Base-by-base conservation (phyloP, 2,329 filamentous ascomycete genomes). In the Fusarium chlamydosporum region DNA sequence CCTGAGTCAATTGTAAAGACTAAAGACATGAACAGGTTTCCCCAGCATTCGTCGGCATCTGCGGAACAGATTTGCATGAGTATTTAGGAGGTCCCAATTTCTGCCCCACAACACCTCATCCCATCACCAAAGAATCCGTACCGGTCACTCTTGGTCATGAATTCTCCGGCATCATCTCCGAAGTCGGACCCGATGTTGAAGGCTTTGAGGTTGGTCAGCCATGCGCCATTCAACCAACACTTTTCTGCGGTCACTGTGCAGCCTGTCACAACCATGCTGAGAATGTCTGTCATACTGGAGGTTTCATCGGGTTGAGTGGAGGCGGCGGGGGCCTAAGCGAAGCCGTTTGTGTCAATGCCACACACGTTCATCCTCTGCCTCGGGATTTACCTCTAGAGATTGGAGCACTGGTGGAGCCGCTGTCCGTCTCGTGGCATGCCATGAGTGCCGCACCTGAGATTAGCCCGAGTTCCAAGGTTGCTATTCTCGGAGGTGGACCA, bases 101-200 rank as follows among this genome's bases (percentile, higher is more conserved):
- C 45, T 77, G 76, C 45, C 77, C 76, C 5, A 82, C 83, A 2
- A 85, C 86, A 4, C 86, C 88, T 1, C 89, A 91, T 70, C 83
- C 83, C 3, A 76, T 90, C 23, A 91, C 88, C 0, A 79, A 83
- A 33, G 86, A 86, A 58, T 81, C 79, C 1, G 81, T 87, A 35
- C 89, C 88, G 5, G 81, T 90, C 11, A 88, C 83, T 0, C 79
- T 91, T 11, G 89, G 89, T 27, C 89, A 91, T 72, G 89, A 91
- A 73, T 89, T 91, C 76, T 86, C 83, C 5, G 89, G 89, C 12
- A 82, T 83, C 3, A 80, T 91, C 33, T 81, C 83, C 12, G 86
- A 89, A 67, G 78, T 91, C n/a, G 88, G 88, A 1, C 72, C 79
- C 0, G 81, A 78, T 2, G 83, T 88, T 3, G 76, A 72, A 0